Conservation (phyloP, 1,284 basidiomycete species). For the Farysia itapuensis region DNA sequence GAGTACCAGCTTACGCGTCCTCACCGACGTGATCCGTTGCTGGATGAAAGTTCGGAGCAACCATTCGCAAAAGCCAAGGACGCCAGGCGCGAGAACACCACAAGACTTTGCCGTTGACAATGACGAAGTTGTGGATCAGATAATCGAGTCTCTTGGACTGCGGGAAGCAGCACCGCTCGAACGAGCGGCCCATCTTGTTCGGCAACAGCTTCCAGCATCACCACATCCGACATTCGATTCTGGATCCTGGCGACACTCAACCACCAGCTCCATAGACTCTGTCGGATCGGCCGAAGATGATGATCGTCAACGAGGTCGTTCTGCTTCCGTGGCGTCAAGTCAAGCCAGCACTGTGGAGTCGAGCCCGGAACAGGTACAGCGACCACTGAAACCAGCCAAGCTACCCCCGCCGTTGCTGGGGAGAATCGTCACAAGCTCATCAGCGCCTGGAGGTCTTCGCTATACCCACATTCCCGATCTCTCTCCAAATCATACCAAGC, state of each 20-base stretch:
- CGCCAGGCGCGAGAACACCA: too few species aligned
- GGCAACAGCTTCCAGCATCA: too few species aligned
- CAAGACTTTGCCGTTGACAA: too few species aligned
- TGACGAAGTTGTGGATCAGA: slow-evolving; percentile 20
- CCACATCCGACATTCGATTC: too few species aligned
- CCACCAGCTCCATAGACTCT: too few species aligned
- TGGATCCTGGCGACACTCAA: too few species aligned
- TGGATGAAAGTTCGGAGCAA: slow-evolving; percentile 25
- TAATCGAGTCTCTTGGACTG: slow-evolving; percentile 11
- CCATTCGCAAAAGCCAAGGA: too few species aligned
- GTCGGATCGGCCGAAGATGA: too few species aligned
- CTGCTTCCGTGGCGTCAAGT: slow-evolving; percentile 13
- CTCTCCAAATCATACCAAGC: too few species aligned
- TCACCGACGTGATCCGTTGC: slow-evolving; percentile 21
- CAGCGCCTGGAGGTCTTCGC: too few species aligned
- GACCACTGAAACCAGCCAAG: not conserved
- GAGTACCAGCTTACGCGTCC: slow-evolving; percentile 24
- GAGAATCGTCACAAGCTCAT: too few species aligned
- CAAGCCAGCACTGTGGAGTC: slow-evolving; percentile 12
- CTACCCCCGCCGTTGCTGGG: not conserved
- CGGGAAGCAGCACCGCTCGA: slow-evolving; percentile 13
- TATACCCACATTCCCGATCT: too few species aligned
- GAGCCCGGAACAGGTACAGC: not conserved
- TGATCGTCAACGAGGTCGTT: slow-evolving; percentile 6
- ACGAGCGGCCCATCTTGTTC: slow-evolving; percentile 16